Conservation (phyloP, 768 basidiomycete genomes). For the Russula brevipes region DNA sequence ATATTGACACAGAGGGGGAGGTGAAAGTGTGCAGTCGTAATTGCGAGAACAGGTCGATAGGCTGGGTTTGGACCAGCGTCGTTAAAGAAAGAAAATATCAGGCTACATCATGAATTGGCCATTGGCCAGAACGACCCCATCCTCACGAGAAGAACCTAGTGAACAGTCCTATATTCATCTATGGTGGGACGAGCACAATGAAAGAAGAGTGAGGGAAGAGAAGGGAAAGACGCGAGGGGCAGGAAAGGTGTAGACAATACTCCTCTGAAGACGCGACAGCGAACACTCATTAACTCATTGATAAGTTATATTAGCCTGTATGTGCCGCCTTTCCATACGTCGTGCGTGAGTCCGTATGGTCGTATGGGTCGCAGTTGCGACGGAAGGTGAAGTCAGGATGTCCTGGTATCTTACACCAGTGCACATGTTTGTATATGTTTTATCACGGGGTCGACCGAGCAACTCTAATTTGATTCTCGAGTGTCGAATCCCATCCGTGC, state of each 20-base stretch:
- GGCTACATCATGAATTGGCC: neutral
- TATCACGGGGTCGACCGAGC: neutral
- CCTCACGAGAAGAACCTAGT: neutral
- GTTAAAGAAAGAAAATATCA: neutral
- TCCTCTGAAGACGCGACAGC: neutral
- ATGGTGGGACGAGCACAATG: neutral
- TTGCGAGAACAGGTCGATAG: neutral
- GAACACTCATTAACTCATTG: neutral
- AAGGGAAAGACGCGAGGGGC: neutral
- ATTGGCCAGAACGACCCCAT: neutral
- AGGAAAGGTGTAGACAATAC: neutral
- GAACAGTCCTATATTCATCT: neutral
- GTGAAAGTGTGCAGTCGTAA: neutral
- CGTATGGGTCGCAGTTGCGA: too few species aligned
- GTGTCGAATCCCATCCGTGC: neutral
- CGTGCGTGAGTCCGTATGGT: neutral
- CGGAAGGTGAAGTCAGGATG: too few species aligned
- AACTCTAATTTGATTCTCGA: slow-evolving; percentile 10
- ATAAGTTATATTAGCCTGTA: neutral
- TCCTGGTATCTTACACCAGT: too few species aligned
- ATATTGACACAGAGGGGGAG: neutral
- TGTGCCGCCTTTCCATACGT: neutral
- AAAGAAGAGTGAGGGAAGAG: too few species aligned
- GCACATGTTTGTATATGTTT: slow-evolving; percentile 8
- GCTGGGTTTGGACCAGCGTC: neutral